These are phyloP conservation scores for Cordyceps cateniannulata DNA, from an alignment of 2,329 filamentous ascomycete species.

Conservation along the genomic window DNA sequence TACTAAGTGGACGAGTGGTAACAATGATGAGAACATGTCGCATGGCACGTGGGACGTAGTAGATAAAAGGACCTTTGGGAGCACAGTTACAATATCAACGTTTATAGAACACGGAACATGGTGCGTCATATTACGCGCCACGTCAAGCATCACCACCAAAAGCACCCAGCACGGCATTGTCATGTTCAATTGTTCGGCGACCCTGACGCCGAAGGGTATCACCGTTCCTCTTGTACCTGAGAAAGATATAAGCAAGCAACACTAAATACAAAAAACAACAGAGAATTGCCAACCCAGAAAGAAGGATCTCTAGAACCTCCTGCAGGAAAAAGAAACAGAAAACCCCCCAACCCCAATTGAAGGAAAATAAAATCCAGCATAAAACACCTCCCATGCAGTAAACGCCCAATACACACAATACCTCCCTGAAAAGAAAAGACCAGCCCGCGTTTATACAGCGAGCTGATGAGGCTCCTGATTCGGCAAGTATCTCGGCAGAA, in stretches of 20 bases:
- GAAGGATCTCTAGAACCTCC: constrained; percentile 8
- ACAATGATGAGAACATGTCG: not conserved
- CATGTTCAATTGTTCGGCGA: constrained; percentile 8
- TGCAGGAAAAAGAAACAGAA: constrained; percentile 20
- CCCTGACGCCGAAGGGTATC: constrained; percentile 2
- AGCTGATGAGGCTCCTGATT: constrained; percentile 51
- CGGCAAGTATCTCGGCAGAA: constrained; percentile 53
- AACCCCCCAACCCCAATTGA: not conserved
- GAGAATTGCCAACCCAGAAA: not conserved
- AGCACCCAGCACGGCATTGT: not conserved
- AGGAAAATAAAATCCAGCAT: constrained; percentile 14
- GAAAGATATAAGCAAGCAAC: not conserved
- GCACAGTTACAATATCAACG: not conserved
- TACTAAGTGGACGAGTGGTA: too few species aligned
- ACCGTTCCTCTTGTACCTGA: not conserved
- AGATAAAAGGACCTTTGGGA: not conserved
- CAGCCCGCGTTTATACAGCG: constrained; percentile 36
- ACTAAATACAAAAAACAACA: not conserved
- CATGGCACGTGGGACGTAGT: not conserved
- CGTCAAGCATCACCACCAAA: not conserved
- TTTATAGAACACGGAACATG: not conserved
- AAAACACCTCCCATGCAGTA: constrained; percentile 16
- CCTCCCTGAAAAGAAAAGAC: not conserved
- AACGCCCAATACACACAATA: constrained; percentile 3
- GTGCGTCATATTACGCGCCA: not conserved